Conservation (phyloP, 345 rosid genomes). For the Populus simonii region DNA sequence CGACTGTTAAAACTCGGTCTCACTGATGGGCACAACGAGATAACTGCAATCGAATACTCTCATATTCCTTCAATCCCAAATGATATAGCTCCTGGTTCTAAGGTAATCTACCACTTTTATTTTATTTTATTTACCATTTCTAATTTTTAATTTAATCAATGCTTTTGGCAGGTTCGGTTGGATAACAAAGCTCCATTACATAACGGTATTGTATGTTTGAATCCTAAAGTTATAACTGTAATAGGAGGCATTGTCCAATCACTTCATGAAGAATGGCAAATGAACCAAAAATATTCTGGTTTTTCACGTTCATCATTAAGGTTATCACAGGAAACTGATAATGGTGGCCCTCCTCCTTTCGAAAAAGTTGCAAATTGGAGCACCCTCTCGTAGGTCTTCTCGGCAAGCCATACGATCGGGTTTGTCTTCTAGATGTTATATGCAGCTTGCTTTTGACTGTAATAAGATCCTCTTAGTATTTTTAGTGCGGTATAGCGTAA, state of each 20-base stretch:
- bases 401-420: conserved; percentile 23
- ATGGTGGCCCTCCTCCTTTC: conserved; percentile 73
- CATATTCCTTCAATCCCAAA: conserved; percentile 49
- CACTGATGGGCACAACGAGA: conserved; percentile 72
- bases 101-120: conserved; percentile 42
- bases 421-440: conserved; percentile 17
- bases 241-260: conserved; percentile 82
- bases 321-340: conserved; percentile 43
- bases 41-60: conserved; percentile 67
- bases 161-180: conserved; percentile 58
- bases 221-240: conserved; percentile 51
- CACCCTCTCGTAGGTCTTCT: conserved; percentile 32
- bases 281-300: conserved; percentile 67
- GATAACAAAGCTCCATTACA: conserved; percentile 65
- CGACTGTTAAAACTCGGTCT: conserved; percentile 59
- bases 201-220: conserved; percentile 67
- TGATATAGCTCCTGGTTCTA: conserved; percentile 76
- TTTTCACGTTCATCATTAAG: conserved; percentile 55
- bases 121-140: neutral
- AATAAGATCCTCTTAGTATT: no score
- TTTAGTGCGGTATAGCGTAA: neutral
- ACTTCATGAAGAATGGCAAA: conserved; percentile 83
- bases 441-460: no score
- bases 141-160: conserved; percentile 1
- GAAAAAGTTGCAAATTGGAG: conserved; percentile 70